These are phyloP conservation scores for Eucalyptus pauciflora DNA, from an alignment of 345 rosid genomes.

Conservation along the genomic window DNA sequence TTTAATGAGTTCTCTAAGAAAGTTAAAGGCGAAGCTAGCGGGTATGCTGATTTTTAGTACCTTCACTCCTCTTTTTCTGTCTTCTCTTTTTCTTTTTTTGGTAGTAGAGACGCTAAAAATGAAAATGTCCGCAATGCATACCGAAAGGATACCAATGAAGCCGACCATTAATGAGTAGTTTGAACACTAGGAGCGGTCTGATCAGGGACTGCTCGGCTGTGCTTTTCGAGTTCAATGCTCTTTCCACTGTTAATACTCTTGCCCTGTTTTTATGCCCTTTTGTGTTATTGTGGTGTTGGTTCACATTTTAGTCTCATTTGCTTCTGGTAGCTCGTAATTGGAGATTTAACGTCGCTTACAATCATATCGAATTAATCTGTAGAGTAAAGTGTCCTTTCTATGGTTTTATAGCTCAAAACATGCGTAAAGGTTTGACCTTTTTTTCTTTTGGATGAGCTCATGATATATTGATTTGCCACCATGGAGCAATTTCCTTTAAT, in stretches of 20 bases:
- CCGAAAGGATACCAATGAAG: neutral
- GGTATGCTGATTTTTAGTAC: conserved; percentile 12
- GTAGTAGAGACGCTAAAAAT: neutral
- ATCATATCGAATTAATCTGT: neutral
- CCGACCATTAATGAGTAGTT: neutral
- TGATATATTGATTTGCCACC: neutral
- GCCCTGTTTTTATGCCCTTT: neutral
- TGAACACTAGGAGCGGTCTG: neutral
- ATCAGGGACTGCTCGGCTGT: neutral
- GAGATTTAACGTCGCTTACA: neutral
- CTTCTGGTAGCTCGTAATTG: neutral
- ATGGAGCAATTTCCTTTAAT: neutral
- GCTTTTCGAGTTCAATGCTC: neutral
- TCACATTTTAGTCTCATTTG: neutral
- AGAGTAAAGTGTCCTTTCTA: neutral
- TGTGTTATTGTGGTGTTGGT: neutral
- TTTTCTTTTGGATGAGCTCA: neutral
- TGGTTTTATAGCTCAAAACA: neutral
- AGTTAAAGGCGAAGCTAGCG: conserved; percentile 63
- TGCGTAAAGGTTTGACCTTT: neutral
- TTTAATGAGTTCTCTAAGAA: conserved; percentile 71
- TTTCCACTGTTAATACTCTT: neutral
- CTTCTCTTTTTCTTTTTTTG: neutral
- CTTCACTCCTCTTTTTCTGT: neutral
- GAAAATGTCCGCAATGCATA: neutral